These are phyloP conservation scores for Leptodontidium sp. DNA, from an alignment of 2,329 filamentous ascomycete species.

Conservation along the genomic window DNA sequence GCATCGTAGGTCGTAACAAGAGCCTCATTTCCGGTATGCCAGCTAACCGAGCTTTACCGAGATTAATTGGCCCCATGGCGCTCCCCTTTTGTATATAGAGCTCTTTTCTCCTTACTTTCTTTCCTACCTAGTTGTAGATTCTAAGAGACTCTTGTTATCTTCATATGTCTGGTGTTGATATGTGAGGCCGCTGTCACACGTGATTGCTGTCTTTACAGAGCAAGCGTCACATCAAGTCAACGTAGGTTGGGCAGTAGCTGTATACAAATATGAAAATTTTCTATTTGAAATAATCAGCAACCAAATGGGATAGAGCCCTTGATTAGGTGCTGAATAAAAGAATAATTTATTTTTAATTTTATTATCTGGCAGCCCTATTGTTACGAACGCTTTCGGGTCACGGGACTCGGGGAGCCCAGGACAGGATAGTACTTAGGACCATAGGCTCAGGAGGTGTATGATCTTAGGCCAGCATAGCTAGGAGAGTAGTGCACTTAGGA, in stretches of 20 bases:
- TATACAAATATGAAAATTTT: slow-evolving; percentile 1
- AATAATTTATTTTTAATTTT: slow-evolving; percentile 1
- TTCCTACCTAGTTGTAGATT: too few species aligned
- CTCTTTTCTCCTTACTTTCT: too few species aligned
- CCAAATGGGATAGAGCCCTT: background rate
- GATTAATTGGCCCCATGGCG: too few species aligned
- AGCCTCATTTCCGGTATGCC: too few species aligned
- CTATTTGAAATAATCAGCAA: background rate
- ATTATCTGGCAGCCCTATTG: background rate
- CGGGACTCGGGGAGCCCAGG: background rate
- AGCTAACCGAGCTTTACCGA: too few species aligned
- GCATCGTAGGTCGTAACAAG: too few species aligned
- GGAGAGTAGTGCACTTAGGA: background rate
- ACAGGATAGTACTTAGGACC: background rate
- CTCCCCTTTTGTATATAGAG: too few species aligned
- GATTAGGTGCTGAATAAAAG: background rate
- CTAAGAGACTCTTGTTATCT: too few species aligned
- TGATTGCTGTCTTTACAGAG: too few species aligned
- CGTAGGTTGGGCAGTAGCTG: background rate
- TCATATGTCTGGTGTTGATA: too few species aligned
- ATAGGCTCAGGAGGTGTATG: slow-evolving; percentile 1
- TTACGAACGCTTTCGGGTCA: background rate
- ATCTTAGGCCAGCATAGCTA: background rate
- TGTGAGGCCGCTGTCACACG: too few species aligned
- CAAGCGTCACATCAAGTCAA: background rate